A percentile compares a stretch with the other conserved stretches of the same genome.
phyloP scores from a whole-genome alignment of 1,284 basidiomycete species.

The Stygiomarasmius scandens region DNA sequence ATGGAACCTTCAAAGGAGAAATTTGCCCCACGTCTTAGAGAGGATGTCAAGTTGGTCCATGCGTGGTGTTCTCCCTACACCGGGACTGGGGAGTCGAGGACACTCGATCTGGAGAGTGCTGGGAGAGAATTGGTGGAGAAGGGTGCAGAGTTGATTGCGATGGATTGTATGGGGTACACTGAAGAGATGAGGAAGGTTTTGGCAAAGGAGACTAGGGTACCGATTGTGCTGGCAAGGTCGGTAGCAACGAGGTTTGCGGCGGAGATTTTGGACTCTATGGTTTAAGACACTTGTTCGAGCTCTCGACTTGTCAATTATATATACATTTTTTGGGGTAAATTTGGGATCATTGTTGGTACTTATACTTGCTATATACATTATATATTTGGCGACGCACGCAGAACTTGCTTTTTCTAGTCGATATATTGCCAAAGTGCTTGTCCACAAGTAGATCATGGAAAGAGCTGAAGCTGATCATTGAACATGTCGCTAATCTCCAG shows the following conservation, averaged over 20 bases:
- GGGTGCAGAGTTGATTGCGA: neutral
- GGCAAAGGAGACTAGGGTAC: neutral
- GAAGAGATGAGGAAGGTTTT: neutral
- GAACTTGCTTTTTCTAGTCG: too few species aligned
- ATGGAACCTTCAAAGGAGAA: neutral
- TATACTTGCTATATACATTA: too few species aligned
- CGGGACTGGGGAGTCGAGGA: neutral
- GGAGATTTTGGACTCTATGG: constrained; percentile 1
- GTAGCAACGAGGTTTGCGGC: constrained; percentile 1
- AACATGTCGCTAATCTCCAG: too few species aligned
- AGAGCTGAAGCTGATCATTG: too few species aligned
- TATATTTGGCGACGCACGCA: too few species aligned
- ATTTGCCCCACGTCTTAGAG: neutral
- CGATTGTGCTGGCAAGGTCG: neutral
- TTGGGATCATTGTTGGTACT: too few species aligned
- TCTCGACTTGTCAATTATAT: too few species aligned
- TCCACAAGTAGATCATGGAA: too few species aligned
- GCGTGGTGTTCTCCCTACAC: constrained; percentile 1
- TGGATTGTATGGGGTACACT: constrained; percentile 5
- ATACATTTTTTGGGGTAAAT: too few species aligned
- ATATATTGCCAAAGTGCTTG: too few species aligned
- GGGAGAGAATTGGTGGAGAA: neutral
- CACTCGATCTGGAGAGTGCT: neutral
- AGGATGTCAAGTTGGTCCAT: neutral
- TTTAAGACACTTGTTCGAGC: neutral